Evolutionary conservation across 495 filamentous ascomycete genomes (phyloP), one percentile per base, ranked within the genome.

Genomic region (Neurospora africana): DNA sequence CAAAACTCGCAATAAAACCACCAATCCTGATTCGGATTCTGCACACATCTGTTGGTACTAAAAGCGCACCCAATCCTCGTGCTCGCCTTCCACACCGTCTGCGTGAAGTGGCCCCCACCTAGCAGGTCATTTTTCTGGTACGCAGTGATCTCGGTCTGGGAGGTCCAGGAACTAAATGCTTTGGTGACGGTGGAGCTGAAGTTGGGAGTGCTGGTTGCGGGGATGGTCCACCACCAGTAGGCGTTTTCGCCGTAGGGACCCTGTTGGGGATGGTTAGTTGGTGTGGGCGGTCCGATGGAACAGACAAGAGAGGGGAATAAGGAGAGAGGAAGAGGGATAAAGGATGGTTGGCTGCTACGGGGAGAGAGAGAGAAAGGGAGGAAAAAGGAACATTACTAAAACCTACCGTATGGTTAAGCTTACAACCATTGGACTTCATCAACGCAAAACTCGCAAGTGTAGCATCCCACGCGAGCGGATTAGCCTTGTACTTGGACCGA

Each of bases 31-130:
- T 76, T 58, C 30, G 41, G 37, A 35, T 73, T 76, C 30, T 74
- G 68, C 37, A n/a, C 44, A 39, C 76, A 76, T 23, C 73, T 69
- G 15, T 36, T 67, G n/a, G 72, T 74, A 36, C 74, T 76, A 21
- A 76, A 77, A 5, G 76, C 74, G 43, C 76, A 77, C 33, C 76
- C 76, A 3, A 77, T 73, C n/a, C 44, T 19, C 58, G 27, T 67
- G 11, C 68, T 71, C 33, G 74, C 71, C 71, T 77, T 77, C 76
- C 72, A 77, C 6, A 77, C 74, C 67, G 71, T 74, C 74, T 77
- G 76, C 33, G 76, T 77, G n/a, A 77, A 77, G 39, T 76, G 74
- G 0, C 71, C 69, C 0, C 76, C 76, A 3, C 74, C 72, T 1
- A 72, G 17, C 40, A 74, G 21, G 40, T 76, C 69, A 3, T 69